Evolutionary conservation across 176 grass and related monocot genomes (phyloP), one percentile per base, ranked within the genome.

Genomic region (Eleusine indica): DNA sequence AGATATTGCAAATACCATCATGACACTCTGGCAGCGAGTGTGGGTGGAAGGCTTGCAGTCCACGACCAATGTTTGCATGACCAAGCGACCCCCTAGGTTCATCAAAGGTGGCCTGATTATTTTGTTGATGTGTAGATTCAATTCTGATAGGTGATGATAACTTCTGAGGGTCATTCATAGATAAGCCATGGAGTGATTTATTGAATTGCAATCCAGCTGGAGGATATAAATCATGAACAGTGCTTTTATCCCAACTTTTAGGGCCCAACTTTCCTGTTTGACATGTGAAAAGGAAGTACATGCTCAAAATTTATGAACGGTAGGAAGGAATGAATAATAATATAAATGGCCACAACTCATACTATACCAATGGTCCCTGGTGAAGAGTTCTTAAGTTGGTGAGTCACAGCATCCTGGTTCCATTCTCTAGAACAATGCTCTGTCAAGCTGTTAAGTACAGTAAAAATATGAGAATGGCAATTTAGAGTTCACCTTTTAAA

Each of bases 1-100:
- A 90, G 66, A 56, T 83, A 66, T 90, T 90, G 52, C 53, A 79
- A 40, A 88, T 37, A 56, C 79, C 18, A 48, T 75, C 77, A 19
- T 87, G 74, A 86, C 18, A 61, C 30, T 92, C 90, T n/a, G 87
- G 90, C 65, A 94, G 76, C 15, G 90, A 94, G n/a, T 85, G 79
- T 77, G 87, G 70, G 58, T 88, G 85, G 82, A 92, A 88, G 76
- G 54, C 65, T 75, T 71, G 89, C 76, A 92, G 68, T 70, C 82
- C 87, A 77, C 25, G 48, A 65, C 71, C 88, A 86, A 88, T 86
- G 67, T 46, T 91, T 66, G 73, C 77, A 75, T 94, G 86, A 75
- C 88, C 88, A 85, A 81, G 83, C 17, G 86, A 84, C 7, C 86
- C 58, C 17, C 44, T 88, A 75, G 63, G 72, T 64, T 84, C 92